Evolutionary conservation across 345 rosid genomes (phyloP), one percentile per base, ranked within the genome.

Genomic region (Eucalyptus paniculata): DNA sequence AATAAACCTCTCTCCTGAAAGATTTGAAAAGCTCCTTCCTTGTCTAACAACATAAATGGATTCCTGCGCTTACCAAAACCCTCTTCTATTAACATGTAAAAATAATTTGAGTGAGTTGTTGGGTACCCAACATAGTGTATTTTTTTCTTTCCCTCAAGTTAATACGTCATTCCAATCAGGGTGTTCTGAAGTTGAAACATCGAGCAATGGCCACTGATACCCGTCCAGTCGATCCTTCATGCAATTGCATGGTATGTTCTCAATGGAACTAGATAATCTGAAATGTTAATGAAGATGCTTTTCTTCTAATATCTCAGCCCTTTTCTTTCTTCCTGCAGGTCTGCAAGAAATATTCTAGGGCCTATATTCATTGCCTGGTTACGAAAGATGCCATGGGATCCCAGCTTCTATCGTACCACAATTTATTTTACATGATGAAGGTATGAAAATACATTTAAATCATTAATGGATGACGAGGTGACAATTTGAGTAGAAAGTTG

Each of bases 341-440:
- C n/a, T 96, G 98, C 94, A 95, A 93, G 92, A 96, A 91, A 51
- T 95, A 95, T 89, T 91, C 97, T 8, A 92, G 98, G 92, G 97
- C 97, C 86, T 95, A 96, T 89, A 92, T 96, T 49, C 98, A 95
- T 92, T 92, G 93, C 90, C 94, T 96, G 81, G 98, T 95, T 28
- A 92, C 97, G 8, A 96, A 95, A 90, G 97, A 96, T 89, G 94
- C 97, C 6, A 96, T 95, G 97, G 98, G 98, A 62, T 95, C 98
- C 47, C 97, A 95, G 91, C 98, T 96, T 92, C 89, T 96, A 47
- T 96, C 97, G 34, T 95, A 95, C 89, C 97, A 96, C 89, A 96
- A 96, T 93, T 89, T 96, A 90, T 91, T 95, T 90, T 94, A 94
- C 92, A 95, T 96, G 96, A 87, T 94, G 95, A 91, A 92, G 96